Evolutionary conservation across 2,329 filamentous ascomycete species (phyloP), one percentile per base, ranked within the genome.

Genomic region (Graphilbum fragrans): DNA sequence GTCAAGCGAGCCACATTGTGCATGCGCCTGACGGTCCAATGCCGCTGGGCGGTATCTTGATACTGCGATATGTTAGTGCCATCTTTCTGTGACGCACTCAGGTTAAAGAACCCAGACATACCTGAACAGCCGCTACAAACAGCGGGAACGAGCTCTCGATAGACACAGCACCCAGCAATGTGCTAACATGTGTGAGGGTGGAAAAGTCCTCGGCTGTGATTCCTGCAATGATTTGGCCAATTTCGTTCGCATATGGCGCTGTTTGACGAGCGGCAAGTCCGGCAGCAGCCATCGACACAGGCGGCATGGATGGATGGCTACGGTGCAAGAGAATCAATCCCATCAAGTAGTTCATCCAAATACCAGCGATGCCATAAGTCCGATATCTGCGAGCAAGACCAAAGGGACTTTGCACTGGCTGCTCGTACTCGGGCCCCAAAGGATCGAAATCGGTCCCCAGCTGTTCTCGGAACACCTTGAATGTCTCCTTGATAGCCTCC

Each of bases 321-420:
- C 92, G 74, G 45, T 90, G 69, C n/a, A 92, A 71, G 41, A 88
- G 72, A 43, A 96, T 90, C 37, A 86, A 70, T 1, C 81, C 80
- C 68, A 90, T 85, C 59, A 94, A 83, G 57, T 85, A 88, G 49
- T 88, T 82, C 55, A 84, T 78, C 86, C 87, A 94, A 19, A 95
- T 70, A 27, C 85, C 82, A 3, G 84, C 85, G 47, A 96, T 82
- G n/a, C 82, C 80, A 57, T 86, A 90, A 2, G 84, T 90, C 23
- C 85, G 76, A 55, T 94, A 95, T 48, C 86, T 78, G 7, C 87
- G 63, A 0, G 85, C 82, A 3, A 77, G 73, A 0, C 92, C 90
- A 54, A 95, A 98, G 0, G 90, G 86, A 2, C 86, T 80, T 47
- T 73, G 58, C 37, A 77, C 69, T 40, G 77, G 60, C 43, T 70